Conservation (phyloP, 2,329 filamentous ascomycete genomes). For the Colletotrichum shisoi region DNA sequence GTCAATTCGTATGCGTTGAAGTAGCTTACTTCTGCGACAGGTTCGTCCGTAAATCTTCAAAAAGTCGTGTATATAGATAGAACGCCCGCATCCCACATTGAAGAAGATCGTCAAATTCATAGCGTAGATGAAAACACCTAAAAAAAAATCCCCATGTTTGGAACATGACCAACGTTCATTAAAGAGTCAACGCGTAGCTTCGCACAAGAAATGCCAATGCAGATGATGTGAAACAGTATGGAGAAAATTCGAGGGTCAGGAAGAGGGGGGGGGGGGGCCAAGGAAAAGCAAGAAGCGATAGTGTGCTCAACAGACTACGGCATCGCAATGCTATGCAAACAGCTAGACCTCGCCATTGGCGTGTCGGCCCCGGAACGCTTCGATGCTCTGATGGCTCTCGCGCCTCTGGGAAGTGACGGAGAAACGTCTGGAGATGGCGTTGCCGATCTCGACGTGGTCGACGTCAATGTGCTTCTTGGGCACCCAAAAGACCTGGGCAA, state of each 20-base stretch:
- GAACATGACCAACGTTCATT: constrained; percentile 4
- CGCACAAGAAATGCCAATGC: constrained; percentile 18
- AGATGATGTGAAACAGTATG: background rate
- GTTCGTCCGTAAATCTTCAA: constrained; percentile 2
- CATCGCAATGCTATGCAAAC: background rate
- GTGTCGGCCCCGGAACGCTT: constrained; percentile 26
- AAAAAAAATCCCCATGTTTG: background rate
- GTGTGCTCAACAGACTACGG: background rate
- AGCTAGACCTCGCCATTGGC: constrained; percentile 6
- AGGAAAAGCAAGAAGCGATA: background rate
- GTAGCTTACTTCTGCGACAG: constrained; percentile 4
- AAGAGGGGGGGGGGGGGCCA: background rate
- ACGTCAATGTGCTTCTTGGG: constrained; percentile 41
- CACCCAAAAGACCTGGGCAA: constrained; percentile 37
- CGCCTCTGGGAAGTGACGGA: constrained; percentile 29
- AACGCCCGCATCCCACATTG: constrained; percentile 21
- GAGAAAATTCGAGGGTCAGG: background rate
- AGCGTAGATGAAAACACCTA: constrained; percentile 9
- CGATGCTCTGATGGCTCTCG: constrained; percentile 19
- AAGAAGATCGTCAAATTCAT: background rate
- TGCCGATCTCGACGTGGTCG: constrained; percentile 39
- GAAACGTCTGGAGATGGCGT: constrained; percentile 24
- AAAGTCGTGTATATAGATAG: constrained; percentile 9
- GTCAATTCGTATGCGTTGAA: constrained; percentile 8
- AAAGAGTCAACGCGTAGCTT: constrained; percentile 8